phyloP scores from a whole-genome alignment of 2,329 filamentous ascomycete genomes.

The Sporothrix curviconia region DNA sequence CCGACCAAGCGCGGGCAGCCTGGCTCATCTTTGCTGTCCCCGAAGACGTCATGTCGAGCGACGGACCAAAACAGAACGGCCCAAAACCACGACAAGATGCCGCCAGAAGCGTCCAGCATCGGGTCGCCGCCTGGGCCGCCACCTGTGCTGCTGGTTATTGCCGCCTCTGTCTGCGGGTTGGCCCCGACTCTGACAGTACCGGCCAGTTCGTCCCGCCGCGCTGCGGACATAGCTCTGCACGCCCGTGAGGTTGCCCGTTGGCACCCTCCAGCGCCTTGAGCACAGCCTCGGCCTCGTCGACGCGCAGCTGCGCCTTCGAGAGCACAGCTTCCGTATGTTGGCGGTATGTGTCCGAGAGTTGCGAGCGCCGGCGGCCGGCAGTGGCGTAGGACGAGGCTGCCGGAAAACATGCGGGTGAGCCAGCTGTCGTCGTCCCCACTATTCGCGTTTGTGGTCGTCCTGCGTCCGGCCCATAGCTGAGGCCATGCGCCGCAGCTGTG shows the following conservation, averaged over 20 bases:
- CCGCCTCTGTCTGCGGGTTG: background rate
- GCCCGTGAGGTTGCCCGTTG: slow-evolving; percentile 60
- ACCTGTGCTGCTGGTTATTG: background rate
- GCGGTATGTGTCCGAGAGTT: slow-evolving; percentile 67
- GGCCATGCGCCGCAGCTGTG: slow-evolving; percentile 13
- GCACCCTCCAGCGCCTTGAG: slow-evolving; percentile 59
- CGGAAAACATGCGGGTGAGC: slow-evolving; percentile 34
- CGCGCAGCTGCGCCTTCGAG: slow-evolving; percentile 60
- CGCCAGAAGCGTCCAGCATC: background rate
- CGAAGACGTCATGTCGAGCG: background rate
- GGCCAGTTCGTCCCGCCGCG: slow-evolving; percentile 51
- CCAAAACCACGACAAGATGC: slow-evolving; percentile 5
- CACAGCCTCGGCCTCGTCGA: slow-evolving; percentile 63
- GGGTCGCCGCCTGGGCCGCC: background rate
- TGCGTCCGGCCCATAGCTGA: background rate
- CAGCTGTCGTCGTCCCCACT: slow-evolving; percentile 23
- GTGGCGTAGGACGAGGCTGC: slow-evolving; percentile 29
- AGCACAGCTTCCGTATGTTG: slow-evolving; percentile 64
- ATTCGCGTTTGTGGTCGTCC: no score
- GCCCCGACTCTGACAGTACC: no score
- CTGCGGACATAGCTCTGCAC: slow-evolving; percentile 64
- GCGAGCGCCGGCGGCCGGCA: slow-evolving; percentile 26
- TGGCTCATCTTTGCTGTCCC: background rate
- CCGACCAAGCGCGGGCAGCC: slow-evolving; percentile 7
- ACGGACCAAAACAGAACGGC: background rate